phyloP scores from a whole-genome alignment of 352 stramenopile genomes.

The Globisporangium abappressorium region DNA sequence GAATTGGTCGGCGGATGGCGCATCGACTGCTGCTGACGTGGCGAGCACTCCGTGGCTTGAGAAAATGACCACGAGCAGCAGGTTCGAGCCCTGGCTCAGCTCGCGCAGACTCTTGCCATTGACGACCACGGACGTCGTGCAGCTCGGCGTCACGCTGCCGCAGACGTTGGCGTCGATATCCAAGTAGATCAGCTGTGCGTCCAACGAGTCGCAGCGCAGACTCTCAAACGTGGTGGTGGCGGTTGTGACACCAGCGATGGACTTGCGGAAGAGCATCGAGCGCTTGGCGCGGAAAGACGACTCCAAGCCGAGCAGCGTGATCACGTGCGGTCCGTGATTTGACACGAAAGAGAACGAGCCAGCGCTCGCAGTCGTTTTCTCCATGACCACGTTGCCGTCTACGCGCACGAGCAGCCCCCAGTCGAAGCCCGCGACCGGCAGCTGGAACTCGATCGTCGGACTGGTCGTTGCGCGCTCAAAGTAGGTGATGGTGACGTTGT shows the following conservation, averaged over 20 bases:
- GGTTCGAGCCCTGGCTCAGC: conserved; percentile 2
- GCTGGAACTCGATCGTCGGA: conserved; percentile 42
- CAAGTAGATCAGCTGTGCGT: conserved; percentile 36
- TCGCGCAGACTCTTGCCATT: conserved; percentile 16
- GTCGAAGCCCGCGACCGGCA: conserved; percentile 48
- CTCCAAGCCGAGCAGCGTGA: conserved; percentile 47
- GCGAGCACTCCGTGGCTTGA: background rate
- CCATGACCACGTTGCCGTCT: conserved; percentile 28
- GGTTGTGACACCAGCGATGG: background rate
- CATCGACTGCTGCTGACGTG: conserved; percentile 7
- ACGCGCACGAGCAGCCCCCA: conserved; percentile 34
- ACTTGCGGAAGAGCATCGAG: conserved; percentile 44
- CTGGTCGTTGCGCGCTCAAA: conserved; percentile 34
- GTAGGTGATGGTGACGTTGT: conserved; percentile 57
- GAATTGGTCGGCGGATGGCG: background rate
- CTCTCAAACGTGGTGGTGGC: conserved; percentile 18
- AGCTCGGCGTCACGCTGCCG: conserved; percentile 17
- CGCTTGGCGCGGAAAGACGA: conserved; percentile 33
- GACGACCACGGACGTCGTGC: conserved; percentile 6
- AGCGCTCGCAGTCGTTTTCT: conserved; percentile 23
- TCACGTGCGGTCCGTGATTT: conserved; percentile 28
- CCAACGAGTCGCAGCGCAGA: conserved; percentile 51
- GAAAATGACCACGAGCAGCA: conserved; percentile 2
- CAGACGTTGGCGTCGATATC: conserved; percentile 34
- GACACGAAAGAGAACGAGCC: conserved; percentile 43